Base-by-base conservation (phyloP, 805 yeast species). In the Metschnikowia continentalis region DNA sequence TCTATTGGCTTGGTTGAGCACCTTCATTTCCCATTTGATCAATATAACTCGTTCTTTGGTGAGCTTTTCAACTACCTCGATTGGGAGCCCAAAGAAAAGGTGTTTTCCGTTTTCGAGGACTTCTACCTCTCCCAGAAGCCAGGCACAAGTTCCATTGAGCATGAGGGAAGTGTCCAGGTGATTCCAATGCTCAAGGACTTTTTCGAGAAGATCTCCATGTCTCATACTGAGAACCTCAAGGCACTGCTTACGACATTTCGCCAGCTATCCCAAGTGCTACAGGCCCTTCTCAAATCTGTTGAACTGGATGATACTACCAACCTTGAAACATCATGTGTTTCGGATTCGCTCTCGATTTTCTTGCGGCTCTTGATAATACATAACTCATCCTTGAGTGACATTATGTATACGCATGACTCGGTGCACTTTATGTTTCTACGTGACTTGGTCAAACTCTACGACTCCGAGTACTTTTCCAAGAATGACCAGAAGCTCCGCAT, bases 281-380 rank as follows among this genome's bases (percentile, higher is more conserved):
- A 37, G 20, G 59, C 64, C 10, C 53, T 74, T 22, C 50, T 63
- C 3, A 45, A 46, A 6, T 51, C 61, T 8, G 55, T 61, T 5
- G 56, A 57, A 17, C 49, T 47, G 15, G 47, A 47, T 1, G 37
- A 30, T 4, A 47, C 44, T n/a, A 42, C 38, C 11, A 32, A 51
- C 32, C 49, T 42, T 38, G 46, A 39, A 2, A 49, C 47, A 3
- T 42, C 23, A 13, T 49, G 45, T 19, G 53, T 67, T 5, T 55
- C 62, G 37, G 55, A 54, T 55, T 56, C 81, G 0, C 70, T 82
- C 5, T 73, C 79, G 6, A 69, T 81, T 26, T 72, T 80, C 52
- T 68, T 83, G 51, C 71, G 82, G 50, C 78, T 83, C 14, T 66
- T 83, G n/a, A 73, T 82, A 43, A 78, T 83, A 44, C 88, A 83